phyloP scores from a whole-genome alignment of 2,329 filamentous ascomycete genomes.

The Colletotrichum chrysophilum region DNA sequence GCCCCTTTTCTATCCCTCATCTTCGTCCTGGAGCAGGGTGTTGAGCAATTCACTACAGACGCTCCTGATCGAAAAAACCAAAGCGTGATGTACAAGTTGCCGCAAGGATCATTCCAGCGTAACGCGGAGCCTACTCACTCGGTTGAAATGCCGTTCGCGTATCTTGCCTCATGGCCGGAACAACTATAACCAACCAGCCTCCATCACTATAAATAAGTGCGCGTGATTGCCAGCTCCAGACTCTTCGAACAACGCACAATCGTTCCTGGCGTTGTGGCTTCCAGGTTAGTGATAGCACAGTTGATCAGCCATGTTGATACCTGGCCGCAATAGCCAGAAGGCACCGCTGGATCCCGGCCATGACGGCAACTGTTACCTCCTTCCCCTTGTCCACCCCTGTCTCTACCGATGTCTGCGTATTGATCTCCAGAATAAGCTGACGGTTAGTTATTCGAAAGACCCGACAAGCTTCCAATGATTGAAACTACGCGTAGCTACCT shows the following conservation, averaged over 20 bases:
- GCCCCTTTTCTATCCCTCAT: background rate
- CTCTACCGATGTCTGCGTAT: background rate
- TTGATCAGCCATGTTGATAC: background rate
- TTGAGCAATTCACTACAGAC: background rate
- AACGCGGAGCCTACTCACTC: background rate
- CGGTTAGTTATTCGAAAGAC: background rate
- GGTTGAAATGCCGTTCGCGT: background rate
- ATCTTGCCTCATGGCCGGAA: no score
- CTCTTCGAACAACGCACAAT: background rate
- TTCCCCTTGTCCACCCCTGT: rapidly evolving
- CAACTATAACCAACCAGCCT: no score
- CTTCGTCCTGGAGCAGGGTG: background rate
- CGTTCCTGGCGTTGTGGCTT: rapidly evolving
- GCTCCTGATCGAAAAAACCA: background rate
- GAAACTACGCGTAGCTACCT: background rate
- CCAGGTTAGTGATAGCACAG: background rate
- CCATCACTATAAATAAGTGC: background rate
- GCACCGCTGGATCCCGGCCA: no score
- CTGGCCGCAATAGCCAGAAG: background rate
- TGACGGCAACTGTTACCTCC: background rate
- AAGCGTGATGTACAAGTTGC: background rate
- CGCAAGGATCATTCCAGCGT: background rate
- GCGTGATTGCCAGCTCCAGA: background rate
- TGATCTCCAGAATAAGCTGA: background rate
- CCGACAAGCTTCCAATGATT: background rate